Conservation (phyloP, 2,329 filamentous ascomycete genomes). For the Moelleriella libera region DNA sequence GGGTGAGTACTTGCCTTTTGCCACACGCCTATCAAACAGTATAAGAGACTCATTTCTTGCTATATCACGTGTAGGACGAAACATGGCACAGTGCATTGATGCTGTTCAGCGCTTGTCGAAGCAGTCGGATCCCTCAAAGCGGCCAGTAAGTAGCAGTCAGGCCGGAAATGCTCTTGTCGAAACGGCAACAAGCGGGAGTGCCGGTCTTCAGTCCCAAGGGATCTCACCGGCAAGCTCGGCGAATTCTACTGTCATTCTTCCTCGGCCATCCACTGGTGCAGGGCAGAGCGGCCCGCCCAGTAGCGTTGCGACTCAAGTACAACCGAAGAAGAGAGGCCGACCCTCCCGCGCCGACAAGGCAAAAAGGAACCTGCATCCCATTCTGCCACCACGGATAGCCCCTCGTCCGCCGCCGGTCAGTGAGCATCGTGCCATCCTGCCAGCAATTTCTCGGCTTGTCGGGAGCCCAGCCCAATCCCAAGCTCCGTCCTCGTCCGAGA, state of each 20-base stretch:
- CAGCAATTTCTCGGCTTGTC: constrained; percentile 2
- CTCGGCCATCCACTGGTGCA: constrained; percentile 9
- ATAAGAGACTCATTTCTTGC: background rate
- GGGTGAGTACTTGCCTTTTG: constrained; percentile 18
- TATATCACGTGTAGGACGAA: constrained; percentile 22
- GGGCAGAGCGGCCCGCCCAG: background rate
- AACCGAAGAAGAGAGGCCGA: constrained; percentile 28
- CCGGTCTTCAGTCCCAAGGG: background rate
- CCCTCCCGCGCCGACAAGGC: constrained; percentile 30
- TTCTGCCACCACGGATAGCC: constrained; percentile 18
- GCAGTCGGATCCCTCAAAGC: constrained; percentile 15
- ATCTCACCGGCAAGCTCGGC: constrained; percentile 1
- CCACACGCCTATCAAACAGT: background rate
- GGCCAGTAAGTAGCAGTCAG: constrained; percentile 20
- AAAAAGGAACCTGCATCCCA: constrained; percentile 14
- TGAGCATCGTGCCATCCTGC: constrained; percentile 5
- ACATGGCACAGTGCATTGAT: constrained; percentile 29
- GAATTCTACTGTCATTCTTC: constrained; percentile 8
- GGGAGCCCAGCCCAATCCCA: background rate
- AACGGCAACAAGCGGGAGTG: background rate
- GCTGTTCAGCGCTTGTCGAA: constrained; percentile 24
- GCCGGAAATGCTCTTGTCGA: constrained; percentile 11
- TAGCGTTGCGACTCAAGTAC: background rate
- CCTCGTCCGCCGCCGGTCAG: constrained; percentile 11
- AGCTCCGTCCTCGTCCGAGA: background rate